phyloP scores from a whole-genome alignment of 2,329 filamentous ascomycete species.

The Leptographium flavum region DNA sequence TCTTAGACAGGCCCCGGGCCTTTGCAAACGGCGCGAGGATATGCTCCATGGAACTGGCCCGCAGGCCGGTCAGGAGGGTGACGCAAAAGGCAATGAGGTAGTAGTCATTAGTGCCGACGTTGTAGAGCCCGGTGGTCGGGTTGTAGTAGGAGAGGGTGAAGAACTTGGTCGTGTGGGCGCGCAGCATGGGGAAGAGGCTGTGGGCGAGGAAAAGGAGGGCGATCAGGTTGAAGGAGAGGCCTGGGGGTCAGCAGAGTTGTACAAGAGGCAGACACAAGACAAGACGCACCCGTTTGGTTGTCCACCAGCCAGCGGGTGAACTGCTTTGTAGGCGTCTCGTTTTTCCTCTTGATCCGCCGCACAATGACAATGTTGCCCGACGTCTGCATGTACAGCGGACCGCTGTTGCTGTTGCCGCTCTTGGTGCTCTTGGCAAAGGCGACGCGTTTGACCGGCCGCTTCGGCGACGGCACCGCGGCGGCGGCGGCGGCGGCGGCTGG shows the following conservation, averaged over 20 bases:
- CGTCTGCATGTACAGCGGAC: slow-evolving; percentile 43
- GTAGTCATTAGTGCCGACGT: slow-evolving; percentile 64
- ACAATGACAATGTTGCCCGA: slow-evolving; percentile 38
- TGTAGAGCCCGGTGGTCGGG: slow-evolving; percentile 51
- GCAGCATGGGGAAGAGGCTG: slow-evolving; percentile 65
- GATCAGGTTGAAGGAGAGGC: slow-evolving; percentile 74
- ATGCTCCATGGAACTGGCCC: slow-evolving; percentile 78
- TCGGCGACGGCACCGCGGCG: slow-evolving; percentile 6
- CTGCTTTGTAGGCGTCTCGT: slow-evolving; percentile 44
- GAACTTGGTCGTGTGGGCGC: slow-evolving; percentile 71
- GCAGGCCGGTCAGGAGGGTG: slow-evolving; percentile 72
- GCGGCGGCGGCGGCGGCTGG: no score
- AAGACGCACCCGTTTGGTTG: slow-evolving; percentile 61
- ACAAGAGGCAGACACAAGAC: background rate
- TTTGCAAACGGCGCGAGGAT: slow-evolving; percentile 65
- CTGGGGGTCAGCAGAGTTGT: slow-evolving; percentile 25
- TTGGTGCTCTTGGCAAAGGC: slow-evolving; percentile 11
- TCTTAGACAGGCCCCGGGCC: slow-evolving; percentile 55
- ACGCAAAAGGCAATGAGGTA: slow-evolving; percentile 67
- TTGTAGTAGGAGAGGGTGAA: slow-evolving; percentile 79
- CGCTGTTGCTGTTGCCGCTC: slow-evolving; percentile 33
- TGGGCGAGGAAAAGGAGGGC: slow-evolving; percentile 73
- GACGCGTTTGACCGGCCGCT: slow-evolving; percentile 15
- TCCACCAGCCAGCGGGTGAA: slow-evolving; percentile 57
- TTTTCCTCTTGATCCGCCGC: slow-evolving; percentile 44